Conservation (phyloP, 2,329 filamentous ascomycete species). For the Setomelanomma holmii region DNA sequence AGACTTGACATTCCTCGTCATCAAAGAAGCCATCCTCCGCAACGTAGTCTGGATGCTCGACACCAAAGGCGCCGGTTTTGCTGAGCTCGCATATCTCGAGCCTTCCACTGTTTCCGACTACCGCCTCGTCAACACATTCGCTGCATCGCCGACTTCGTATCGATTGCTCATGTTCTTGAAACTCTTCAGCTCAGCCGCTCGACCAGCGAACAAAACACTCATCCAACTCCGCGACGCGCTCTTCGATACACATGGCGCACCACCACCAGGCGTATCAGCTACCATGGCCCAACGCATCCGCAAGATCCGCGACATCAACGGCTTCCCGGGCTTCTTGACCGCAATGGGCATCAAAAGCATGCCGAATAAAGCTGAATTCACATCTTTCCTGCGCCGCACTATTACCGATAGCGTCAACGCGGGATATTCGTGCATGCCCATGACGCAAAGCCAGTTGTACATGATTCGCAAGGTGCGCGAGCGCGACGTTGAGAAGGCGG, state of each 20-base stretch:
- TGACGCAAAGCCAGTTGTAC: conserved; percentile 33
- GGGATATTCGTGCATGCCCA: conserved; percentile 32
- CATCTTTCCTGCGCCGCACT: conserved; percentile 28
- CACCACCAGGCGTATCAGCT: conserved; percentile 51
- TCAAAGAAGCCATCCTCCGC: conserved; percentile 58
- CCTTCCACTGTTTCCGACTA: conserved; percentile 52
- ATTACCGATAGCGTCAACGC: conserved; percentile 30
- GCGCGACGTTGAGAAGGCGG: conserved; percentile 19
- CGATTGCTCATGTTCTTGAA: conserved; percentile 62
- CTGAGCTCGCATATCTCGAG: conserved; percentile 59
- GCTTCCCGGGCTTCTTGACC: conserved; percentile 53
- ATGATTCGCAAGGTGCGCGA: conserved; percentile 30
- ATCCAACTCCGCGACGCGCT: conserved; percentile 53
- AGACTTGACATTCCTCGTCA: conserved; percentile 51
- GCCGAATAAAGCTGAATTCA: conserved; percentile 28
- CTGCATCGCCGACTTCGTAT: conserved; percentile 57
- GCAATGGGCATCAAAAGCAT: conserved; percentile 52
- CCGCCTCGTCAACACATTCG: conserved; percentile 57
- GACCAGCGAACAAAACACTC: conserved; percentile 48
- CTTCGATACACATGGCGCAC: conserved; percentile 57
- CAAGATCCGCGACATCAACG: conserved; percentile 51
- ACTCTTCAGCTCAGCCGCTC: conserved; percentile 56
- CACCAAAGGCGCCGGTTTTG: conserved; percentile 37
- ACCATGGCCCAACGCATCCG: conserved; percentile 54
- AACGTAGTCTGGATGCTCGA: conserved; percentile 63